Conservation (phyloP, 176 grass and related monocot species). For the Eremochloa ophiuroides region DNA sequence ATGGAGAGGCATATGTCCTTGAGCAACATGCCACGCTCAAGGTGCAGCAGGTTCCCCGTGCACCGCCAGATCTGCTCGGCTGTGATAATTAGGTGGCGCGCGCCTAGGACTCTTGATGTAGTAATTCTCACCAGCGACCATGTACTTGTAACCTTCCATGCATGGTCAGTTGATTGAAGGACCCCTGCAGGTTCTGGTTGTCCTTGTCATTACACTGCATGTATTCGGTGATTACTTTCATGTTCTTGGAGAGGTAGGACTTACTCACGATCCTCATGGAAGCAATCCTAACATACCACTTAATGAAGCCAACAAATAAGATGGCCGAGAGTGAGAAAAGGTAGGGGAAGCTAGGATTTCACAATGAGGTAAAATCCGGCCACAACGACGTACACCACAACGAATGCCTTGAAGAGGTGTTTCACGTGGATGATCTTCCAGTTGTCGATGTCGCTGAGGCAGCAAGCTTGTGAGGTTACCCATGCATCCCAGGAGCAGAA, state of each 20-base stretch:
- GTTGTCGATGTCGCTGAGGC: neutral
- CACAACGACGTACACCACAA: neutral
- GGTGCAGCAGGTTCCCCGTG: neutral
- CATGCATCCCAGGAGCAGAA: neutral
- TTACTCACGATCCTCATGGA: neutral
- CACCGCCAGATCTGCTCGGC: neutral
- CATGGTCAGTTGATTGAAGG: neutral
- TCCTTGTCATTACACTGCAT: neutral
- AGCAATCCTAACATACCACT: neutral
- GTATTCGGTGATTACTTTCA: neutral
- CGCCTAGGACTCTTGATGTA: neutral
- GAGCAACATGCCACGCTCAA: neutral
- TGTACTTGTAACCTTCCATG: neutral
- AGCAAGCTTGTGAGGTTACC: neutral
- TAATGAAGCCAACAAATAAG: neutral
- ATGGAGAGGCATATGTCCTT: conserved; percentile 5
- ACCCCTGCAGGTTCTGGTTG: neutral
- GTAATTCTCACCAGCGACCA: neutral
- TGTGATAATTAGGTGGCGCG: neutral
- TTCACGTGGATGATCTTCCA: neutral
- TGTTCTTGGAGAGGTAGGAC: neutral
- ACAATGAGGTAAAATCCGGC: fast-evolving
- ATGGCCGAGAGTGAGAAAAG: neutral
- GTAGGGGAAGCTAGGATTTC: neutral
- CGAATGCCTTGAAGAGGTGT: neutral